phyloP scores from a whole-genome alignment of 2,329 filamentous ascomycete genomes.

The Zymoseptoria passerinii region DNA sequence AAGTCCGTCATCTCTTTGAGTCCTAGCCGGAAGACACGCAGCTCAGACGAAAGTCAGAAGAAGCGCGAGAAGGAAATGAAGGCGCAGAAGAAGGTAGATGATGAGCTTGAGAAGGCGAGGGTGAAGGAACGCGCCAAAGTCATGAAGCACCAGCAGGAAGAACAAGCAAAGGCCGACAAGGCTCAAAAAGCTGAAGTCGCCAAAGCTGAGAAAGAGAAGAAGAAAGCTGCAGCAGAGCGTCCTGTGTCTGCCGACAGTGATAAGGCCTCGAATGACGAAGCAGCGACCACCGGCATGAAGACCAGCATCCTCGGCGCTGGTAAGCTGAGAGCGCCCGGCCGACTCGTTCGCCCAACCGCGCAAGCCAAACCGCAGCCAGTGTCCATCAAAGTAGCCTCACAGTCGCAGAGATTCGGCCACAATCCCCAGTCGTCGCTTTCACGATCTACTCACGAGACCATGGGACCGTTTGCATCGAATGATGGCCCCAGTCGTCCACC shows the following conservation, averaged over 20 bases:
- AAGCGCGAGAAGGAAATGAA: slow-evolving; percentile 54
- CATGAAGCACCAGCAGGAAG: slow-evolving; percentile 46
- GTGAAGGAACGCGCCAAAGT: slow-evolving; percentile 65
- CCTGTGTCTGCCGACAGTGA: slow-evolving; percentile 29
- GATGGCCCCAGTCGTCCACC: slow-evolving; percentile 26
- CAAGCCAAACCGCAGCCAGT: slow-evolving; percentile 63
- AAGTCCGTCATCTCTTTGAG: slow-evolving; percentile 23
- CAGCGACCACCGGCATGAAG: slow-evolving; percentile 54
- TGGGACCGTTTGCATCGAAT: slow-evolving; percentile 26
- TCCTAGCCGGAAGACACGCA: slow-evolving; percentile 44
- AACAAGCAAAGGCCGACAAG: slow-evolving; percentile 30
- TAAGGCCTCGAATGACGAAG: slow-evolving; percentile 38
- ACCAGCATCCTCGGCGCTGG: slow-evolving; percentile 33
- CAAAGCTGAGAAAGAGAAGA: slow-evolving; percentile 30
- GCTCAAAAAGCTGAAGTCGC: slow-evolving; percentile 31
- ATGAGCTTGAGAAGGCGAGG: slow-evolving; percentile 59
- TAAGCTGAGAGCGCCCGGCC: slow-evolving; percentile 29
- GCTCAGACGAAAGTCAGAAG: slow-evolving; percentile 54
- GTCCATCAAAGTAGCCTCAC: slow-evolving; percentile 56
- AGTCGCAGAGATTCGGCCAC: slow-evolving; percentile 31
- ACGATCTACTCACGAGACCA: slow-evolving; percentile 17
- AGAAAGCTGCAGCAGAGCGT: slow-evolving; percentile 14
- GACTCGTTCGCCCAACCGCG: slow-evolving; percentile 34
- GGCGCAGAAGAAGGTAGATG: slow-evolving; percentile 53
- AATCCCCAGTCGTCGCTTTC: slow-evolving; percentile 15